Evolutionary conservation across 164 flowering plant species (phyloP).

Genomic region (Berberis thunbergii): DNA sequence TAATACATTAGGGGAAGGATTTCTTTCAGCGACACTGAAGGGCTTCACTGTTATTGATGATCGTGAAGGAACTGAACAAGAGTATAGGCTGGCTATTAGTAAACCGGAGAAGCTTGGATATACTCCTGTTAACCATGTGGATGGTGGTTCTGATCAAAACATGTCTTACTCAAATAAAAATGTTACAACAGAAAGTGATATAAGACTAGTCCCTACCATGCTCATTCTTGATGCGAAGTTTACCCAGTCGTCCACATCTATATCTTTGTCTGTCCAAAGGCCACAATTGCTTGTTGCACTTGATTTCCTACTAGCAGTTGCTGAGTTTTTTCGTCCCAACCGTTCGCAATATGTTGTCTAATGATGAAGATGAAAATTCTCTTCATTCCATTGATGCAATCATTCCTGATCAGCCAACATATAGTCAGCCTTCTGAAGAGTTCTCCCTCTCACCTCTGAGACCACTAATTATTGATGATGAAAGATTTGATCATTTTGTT

Average conservation of each 20-base stretch:
- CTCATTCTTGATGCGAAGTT: constrained; percentile 85
- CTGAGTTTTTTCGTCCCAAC: constrained; percentile 90
- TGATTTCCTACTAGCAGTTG: constrained; percentile 88
- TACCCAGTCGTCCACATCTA: constrained; percentile 33
- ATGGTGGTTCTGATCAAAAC: constrained; percentile 12
- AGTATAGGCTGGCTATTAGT: constrained; percentile 73
- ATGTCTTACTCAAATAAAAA: constrained; percentile 11
- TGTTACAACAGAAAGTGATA: constrained; percentile 11
- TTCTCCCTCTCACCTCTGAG: constrained; percentile 63
- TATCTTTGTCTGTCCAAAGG: constrained; percentile 67
- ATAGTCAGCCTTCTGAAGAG: constrained; percentile 48
- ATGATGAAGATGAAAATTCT: constrained; percentile 45
- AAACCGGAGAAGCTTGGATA: constrained; percentile 35
- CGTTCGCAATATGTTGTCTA: constrained; percentile 41
- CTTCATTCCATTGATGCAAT: constrained; percentile 43
- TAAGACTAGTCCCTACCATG: constrained; percentile 53
- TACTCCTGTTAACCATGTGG: constrained; percentile 5
- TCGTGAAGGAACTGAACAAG: constrained; percentile 76
- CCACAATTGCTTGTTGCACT: constrained; percentile 96
- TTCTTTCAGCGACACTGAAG: constrained; percentile 69
- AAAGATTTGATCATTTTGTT: constrained; percentile 57
- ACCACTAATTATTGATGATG: constrained; percentile 78
- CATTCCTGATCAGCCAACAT: constrained; percentile 54
- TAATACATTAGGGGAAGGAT: constrained; percentile 55
- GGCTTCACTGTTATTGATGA: constrained; percentile 78